Evolutionary conservation across 257 asterid species (phyloP).

Genomic region (Linaria vulgaris): DNA sequence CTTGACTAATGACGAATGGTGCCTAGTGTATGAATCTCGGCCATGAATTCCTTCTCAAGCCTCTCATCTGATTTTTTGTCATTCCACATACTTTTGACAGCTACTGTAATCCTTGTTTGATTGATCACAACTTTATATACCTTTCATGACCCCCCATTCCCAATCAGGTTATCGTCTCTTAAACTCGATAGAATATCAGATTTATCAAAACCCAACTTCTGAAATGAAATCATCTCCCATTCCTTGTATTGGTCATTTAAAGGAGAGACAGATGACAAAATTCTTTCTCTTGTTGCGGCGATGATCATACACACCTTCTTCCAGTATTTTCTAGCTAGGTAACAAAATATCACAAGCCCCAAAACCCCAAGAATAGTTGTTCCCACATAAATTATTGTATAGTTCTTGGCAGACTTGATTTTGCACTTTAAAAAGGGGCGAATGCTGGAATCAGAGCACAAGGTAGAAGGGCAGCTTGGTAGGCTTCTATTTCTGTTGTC

Average conservation of each 20-base stretch:
- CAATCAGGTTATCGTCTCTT: conserved; percentile 55
- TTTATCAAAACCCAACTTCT: conserved; percentile 45
- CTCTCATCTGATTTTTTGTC: conserved; percentile 32
- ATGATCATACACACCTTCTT: too few relatives aligned
- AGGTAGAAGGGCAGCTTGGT: conserved; percentile 23
- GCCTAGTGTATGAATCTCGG: conserved; percentile 64
- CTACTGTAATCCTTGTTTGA: conserved; percentile 37
- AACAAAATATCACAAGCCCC: conserved; percentile 20
- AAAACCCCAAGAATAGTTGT: conserved; percentile 20
- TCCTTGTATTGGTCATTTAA: conserved; percentile 3
- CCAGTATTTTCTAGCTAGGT: conserved; percentile 27
- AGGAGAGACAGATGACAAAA: not conserved
- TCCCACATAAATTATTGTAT: not conserved
- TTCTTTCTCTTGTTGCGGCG: not conserved
- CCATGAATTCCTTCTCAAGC: conserved; percentile 57
- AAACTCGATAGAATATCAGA: conserved; percentile 45
- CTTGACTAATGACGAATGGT: conserved; percentile 59
- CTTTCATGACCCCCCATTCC: conserved; percentile 63
- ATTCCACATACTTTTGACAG: conserved; percentile 54
- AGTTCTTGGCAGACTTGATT: not conserved
- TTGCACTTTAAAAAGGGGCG: conserved; percentile 16
- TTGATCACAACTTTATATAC: conserved; percentile 44
- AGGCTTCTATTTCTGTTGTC: conserved; percentile 9
- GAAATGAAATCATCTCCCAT: conserved; percentile 30
- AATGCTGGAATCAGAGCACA: conserved; percentile 23